A percentile compares a stretch with the other conserved stretches of the same genome.
Evolutionary conservation across 805 yeast genomes (phyloP).

Genomic region (Ogataea dorogensis): DNA sequence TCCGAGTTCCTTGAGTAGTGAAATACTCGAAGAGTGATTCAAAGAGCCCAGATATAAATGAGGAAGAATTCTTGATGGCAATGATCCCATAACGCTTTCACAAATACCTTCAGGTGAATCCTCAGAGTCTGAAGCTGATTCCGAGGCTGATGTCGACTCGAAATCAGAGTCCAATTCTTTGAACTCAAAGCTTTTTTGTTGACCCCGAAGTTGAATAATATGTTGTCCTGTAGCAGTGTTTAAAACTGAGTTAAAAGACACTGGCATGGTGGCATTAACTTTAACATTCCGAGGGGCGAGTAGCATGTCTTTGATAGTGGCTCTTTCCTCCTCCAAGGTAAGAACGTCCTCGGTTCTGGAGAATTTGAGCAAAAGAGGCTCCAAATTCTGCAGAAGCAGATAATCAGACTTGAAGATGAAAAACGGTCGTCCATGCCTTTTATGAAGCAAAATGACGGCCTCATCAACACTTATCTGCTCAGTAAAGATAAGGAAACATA

Average conservation of each 20-base stretch:
- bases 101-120: slow-evolving; percentile 31
- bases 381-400: slow-evolving; percentile 59
- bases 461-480: slow-evolving; percentile 59
- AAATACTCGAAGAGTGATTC: slow-evolving; percentile 72
- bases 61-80: slow-evolving; percentile 82
- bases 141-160: slow-evolving; percentile 2
- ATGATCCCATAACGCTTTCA: slow-evolving; percentile 49
- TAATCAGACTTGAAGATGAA: slow-evolving; percentile 81
- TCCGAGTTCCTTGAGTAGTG: slow-evolving; percentile 60
- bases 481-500: slow-evolving; percentile 70
- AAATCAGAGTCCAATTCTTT: slow-evolving; percentile 5
- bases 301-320: slow-evolving; percentile 21
- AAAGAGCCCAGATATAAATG: slow-evolving; percentile 85
- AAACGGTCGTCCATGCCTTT: slow-evolving; percentile 69
- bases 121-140: slow-evolving; percentile 8
- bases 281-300: slow-evolving; percentile 19
- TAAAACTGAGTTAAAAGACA: slow-evolving; percentile 21
- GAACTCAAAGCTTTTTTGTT: slow-evolving; percentile 8
- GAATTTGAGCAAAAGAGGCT: slow-evolving; percentile 53
- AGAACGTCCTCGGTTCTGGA: background rate
- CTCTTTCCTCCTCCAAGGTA: slow-evolving; percentile 23
- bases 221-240: slow-evolving; percentile 32
- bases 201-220: slow-evolving; percentile 30
- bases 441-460: slow-evolving; percentile 65
- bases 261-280: slow-evolving; percentile 8